Conservation (phyloP, 306 rosid genomes). For the Rosa rugosa region DNA sequence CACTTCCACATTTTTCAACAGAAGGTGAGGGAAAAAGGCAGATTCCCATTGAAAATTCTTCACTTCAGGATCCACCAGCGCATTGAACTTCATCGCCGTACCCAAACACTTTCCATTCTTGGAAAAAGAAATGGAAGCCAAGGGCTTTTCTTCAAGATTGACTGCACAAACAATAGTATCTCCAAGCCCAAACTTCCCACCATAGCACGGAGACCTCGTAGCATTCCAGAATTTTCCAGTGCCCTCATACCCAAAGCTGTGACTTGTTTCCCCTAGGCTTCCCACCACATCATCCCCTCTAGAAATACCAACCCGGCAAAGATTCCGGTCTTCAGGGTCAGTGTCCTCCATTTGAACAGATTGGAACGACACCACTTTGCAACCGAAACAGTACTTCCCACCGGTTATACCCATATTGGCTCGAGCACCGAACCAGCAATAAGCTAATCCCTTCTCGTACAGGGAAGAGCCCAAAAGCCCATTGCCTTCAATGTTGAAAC, state of each 20-base stretch:
- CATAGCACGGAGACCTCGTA: constrained; percentile 35
- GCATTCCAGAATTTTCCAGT: constrained; percentile 38
- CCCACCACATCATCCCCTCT: constrained; percentile 51
- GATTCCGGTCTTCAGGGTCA: constrained; percentile 33
- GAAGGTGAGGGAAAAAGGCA: constrained; percentile 52
- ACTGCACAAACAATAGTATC: constrained; percentile 48
- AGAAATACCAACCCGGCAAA: constrained; percentile 55
- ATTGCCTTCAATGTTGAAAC: constrained; percentile 35
- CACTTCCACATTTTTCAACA: constrained; percentile 56
- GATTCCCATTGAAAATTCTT: constrained; percentile 30
- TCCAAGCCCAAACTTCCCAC: constrained; percentile 53
- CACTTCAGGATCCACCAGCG: constrained; percentile 23
- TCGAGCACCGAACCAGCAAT: constrained; percentile 61
- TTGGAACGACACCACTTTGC: constrained; percentile 44
- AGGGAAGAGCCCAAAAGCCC: constrained; percentile 43
- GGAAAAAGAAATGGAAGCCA: constrained; percentile 54
- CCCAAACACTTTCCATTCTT: constrained; percentile 62
- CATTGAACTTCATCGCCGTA: constrained; percentile 37
- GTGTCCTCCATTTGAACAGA: constrained; percentile 38
- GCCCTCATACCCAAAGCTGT: constrained; percentile 55
- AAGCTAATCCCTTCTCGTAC: constrained; percentile 52
- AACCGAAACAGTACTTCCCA: constrained; percentile 58
- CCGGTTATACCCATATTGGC: constrained; percentile 44
- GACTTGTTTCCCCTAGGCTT: constrained; percentile 45
- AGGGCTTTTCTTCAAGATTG: constrained; percentile 46